Conservation (phyloP, 2,329 filamentous ascomycete species). For the Ciborinia camelliae region DNA sequence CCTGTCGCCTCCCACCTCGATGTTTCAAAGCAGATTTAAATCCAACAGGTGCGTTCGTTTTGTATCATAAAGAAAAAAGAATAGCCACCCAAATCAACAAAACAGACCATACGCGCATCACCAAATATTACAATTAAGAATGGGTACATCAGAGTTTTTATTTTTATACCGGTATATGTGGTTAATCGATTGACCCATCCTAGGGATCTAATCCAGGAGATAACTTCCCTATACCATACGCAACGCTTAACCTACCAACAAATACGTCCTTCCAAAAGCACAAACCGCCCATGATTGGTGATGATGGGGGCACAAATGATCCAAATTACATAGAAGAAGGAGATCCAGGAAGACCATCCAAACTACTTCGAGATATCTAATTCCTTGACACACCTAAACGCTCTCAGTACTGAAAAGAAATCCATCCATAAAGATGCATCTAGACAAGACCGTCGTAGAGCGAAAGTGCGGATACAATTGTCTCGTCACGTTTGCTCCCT, state of each 20-base stretch:
- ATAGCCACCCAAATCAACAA: neutral
- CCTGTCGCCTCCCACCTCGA: neutral
- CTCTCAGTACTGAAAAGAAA: conserved; percentile 14
- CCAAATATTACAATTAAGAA: neutral
- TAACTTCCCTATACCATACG: conserved; percentile 8
- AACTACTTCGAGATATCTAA: conserved; percentile 16
- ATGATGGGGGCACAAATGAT: conserved; percentile 14
- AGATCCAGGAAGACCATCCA: neutral
- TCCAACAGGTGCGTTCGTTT: neutral
- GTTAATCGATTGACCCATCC: conserved; percentile 15
- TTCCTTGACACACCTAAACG: neutral
- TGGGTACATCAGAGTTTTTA: neutral
- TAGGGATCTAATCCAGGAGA: conserved; percentile 17
- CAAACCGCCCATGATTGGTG: conserved; percentile 9
- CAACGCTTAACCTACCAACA: conserved; percentile 19
- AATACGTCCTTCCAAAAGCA: conserved; percentile 14
- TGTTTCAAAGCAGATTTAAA: neutral
- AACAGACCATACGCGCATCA: neutral
- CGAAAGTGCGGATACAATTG: conserved; percentile 93
- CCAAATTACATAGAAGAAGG: conserved; percentile 13
- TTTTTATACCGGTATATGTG: conserved; percentile 11
- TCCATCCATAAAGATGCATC: conserved; percentile 14
- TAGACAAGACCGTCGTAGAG: conserved; percentile 94
- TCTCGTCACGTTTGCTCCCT: conserved; percentile 97
- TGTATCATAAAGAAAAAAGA: neutral